Conservation (phyloP, 805 yeast species). For the Schwanniomyces sp. region DNA sequence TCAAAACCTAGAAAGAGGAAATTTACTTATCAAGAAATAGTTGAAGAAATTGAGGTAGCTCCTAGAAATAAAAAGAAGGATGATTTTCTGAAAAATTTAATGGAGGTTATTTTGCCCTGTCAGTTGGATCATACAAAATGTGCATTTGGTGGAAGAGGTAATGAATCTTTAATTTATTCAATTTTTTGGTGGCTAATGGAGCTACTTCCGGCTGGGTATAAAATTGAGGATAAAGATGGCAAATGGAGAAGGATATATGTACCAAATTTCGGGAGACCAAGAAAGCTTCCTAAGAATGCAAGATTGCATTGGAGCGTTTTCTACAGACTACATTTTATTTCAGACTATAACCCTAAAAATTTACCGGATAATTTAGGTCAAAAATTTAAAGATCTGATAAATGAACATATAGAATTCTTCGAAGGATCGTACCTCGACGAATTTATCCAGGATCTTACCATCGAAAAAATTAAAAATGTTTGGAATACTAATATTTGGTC, state of each 20-base stretch:
- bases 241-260: constrained; percentile 49
- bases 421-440: constrained; percentile 8
- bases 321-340: constrained; percentile 51
- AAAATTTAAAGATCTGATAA: constrained; percentile 19
- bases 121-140: background rate
- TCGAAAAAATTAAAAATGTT: constrained; percentile 15
- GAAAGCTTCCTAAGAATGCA: constrained; percentile 50
- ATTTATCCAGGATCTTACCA: constrained; percentile 11
- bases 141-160: constrained; percentile 42
- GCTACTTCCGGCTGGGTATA: constrained; percentile 56
- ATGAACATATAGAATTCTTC: constrained; percentile 7
- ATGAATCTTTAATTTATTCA: constrained; percentile 18
- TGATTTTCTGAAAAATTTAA: background rate
- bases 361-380: constrained; percentile 18
- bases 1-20: background rate
- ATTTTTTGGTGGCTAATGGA: constrained; percentile 65
- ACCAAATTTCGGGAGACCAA: constrained; percentile 57
- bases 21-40: constrained; percentile 4
- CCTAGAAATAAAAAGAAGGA: background rate
- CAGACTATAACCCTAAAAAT: constrained; percentile 44
- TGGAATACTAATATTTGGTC: constrained; percentile 25
- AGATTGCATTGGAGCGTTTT: constrained; percentile 63
- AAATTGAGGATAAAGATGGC: constrained; percentile 46
- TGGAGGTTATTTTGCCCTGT: background rate
- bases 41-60: constrained; percentile 6